Evolutionary conservation across 1,284 basidiomycete genomes (phyloP), one percentile per base, ranked within the genome.

Genomic region (Laetiporus sulphureus): DNA sequence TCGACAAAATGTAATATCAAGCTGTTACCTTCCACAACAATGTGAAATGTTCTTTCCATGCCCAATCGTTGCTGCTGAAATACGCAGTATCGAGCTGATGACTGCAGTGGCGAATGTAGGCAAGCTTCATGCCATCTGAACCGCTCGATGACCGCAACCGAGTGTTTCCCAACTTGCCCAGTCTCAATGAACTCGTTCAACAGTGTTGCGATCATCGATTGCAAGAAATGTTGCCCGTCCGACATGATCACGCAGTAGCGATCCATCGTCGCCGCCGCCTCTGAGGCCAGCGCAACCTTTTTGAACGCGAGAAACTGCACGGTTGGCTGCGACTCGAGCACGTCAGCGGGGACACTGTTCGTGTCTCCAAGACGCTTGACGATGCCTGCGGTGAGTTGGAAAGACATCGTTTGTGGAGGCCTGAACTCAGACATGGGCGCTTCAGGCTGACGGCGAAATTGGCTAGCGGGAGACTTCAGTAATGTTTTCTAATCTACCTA

Each of bases 131-230:
- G n/a, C n/a, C n/a, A n/a, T n/a, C n/a, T 85, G 57, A 90, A 82
- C 56, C 79, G 83, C 44, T 83, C 80, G 32, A 97, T 66, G 38
- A 77, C 72, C 40, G 89, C 76, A 37, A 99, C 68, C 1, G 80
- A 73, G 57, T 91, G 73, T 58, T 86, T 90, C 37, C 69, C 64
- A 36, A 99, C 70, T 8, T 71, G 57, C n/a, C 81, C 77, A 1
- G 78, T 71, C 19, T 83, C 73, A 25, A 96, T 82, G 48, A 91
- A 65, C 15, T 73, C 56, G 57, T 97, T 97, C 40, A 94, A 74
- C 60, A 93, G 89, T 0, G 94, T 96, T 3, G 92, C 91, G 30
- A 99, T 73, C 96, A 99, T 98, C 23, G 89, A 83, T 63, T 95
- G 93, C 40, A 89, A 72, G 59, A 89, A 94, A 56, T 88, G 66